These are phyloP conservation scores for Sordariomycetes sp. DNA, from an alignment of 2,329 filamentous ascomycete species.

Conservation along the genomic window DNA sequence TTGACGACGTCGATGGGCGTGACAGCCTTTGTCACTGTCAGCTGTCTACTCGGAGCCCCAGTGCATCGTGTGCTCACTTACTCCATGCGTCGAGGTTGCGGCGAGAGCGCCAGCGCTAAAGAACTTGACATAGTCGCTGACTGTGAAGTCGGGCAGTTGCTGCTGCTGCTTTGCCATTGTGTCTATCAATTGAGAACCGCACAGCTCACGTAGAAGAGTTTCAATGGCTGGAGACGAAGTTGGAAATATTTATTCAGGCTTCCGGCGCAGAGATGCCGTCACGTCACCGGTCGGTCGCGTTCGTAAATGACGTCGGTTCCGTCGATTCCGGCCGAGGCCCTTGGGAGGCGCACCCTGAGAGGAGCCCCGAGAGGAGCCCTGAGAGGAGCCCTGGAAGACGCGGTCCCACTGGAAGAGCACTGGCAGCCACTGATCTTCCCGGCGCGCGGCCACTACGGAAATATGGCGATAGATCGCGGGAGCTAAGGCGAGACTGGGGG, in stretches of 20 bases:
- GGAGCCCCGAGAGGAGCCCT: no score
- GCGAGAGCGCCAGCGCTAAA: constrained; percentile 43
- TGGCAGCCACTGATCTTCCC: no score
- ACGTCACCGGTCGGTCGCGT: no score
- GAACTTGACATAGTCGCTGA: constrained; percentile 40
- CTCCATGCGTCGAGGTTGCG: constrained; percentile 41
- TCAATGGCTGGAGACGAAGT: background rate
- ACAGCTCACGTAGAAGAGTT: no score
- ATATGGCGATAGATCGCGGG: no score
- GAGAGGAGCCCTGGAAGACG: no score
- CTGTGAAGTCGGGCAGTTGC: constrained; percentile 29
- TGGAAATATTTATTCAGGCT: no score
- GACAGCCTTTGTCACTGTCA: constrained; percentile 27
- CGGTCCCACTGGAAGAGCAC: no score
- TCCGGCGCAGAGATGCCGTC: no score
- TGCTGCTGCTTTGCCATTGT: constrained; percentile 17
- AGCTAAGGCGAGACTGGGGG: no score
- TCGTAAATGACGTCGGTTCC: background rate
- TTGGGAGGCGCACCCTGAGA: no score
- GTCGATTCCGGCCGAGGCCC: background rate
- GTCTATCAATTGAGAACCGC: background rate
- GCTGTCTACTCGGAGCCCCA: background rate
- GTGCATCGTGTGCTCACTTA: constrained; percentile 16
- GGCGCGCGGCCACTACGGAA: no score
- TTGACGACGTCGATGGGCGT: constrained; percentile 65